Evolutionary conservation across 495 filamentous ascomycete genomes (phyloP), one percentile per base, ranked within the genome.

Genomic region (Hypoxylon crocopeplum): DNA sequence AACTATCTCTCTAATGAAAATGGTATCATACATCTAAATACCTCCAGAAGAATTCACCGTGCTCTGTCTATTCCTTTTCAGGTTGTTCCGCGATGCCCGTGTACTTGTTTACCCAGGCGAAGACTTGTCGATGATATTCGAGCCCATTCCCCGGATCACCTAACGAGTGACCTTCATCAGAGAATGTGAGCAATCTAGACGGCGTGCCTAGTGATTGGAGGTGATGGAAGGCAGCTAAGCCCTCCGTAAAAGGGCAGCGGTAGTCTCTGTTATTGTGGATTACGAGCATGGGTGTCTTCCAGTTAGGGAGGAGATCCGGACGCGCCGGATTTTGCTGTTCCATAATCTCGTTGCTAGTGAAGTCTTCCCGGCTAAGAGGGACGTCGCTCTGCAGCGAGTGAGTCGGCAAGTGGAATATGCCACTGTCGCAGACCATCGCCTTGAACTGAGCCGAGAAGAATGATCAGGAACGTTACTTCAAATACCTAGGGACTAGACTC

Each of bases 181-280:
- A 76, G 62, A 85, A 85, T 49, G 76, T 79, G 39, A 86, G 54
- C 54, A 85, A 79, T 69, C 77, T 75, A 57, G 84, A 87, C 12
- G 84, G 81, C 1, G 83, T 71, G 3, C 81, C 80, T 33, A 75
- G 66, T 12, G 69, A 79, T 75, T 93, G 88, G 40, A 93, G 72
- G 7, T 88, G 82, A 56, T 92, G 88, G 69, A 94, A 94, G 5
- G 86, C 84, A 0, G 88, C 83, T 11, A 93, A 69, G 0, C 87
- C 89, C 48, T 93, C 89, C 1, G 64, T 72, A 21, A 92, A 81
- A 0, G 87, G 84, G 30, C 90, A 74, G 12, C 89, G 78, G 60
- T 89, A 92, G 68, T 93, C 91, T 15, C 87, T 73, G 55, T 88
- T 87, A 57, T 84, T 90, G 42, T 71, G 70, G 21, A 67, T 53